Evolutionary conservation across 805 yeast genomes (phyloP), one percentile per base, ranked within the genome.

Genomic region (Candida berthetii): DNA sequence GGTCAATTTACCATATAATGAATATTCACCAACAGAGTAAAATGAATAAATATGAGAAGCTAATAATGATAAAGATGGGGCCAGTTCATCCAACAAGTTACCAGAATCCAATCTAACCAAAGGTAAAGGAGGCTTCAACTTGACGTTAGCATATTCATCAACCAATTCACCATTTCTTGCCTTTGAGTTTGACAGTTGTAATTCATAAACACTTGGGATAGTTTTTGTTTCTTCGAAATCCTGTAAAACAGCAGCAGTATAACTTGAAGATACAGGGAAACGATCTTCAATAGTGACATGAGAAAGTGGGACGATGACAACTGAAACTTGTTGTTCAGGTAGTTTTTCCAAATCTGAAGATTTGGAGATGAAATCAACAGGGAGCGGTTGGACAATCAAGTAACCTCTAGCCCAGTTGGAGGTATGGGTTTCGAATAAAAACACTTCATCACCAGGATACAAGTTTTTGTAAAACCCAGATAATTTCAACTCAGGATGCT

Each of bases 381-480:
- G 91, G 41, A 79, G 64, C 7, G 95, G 90, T 44, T 79, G 73
- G 31, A 82, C 66, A 29, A 83, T 64, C 4, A 77, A 69, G 58
- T 88, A 87, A 11, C 89, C 96, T 50, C 96, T 71, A 19, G 80
- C 87, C 96, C 96, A 88, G 46, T 72, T 72, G 17, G 69, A 69
- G 33, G 64, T 60, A 59, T 74, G 68, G 37, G 72, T 65, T 55
- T 87, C 96, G 55, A 86, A 84, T 16, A 85, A 65, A 57, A 74
- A 85, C 27, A 84, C 78, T 47, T 82, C 86, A 60, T 86, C 95
- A 29, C 95, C 96, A 17, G 82, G 81, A 53, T 77, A 82, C 36
- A 82, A 59, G 56, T 82, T 76, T 44, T 65, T 66, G 60, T 69
- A 72, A 46, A 67, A 64, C 25, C 58, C 58, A 3, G 63, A 58